Evolutionary conservation across 1,284 basidiomycete genomes (phyloP).

Genomic region (Apiotrichum veenhuisii): DNA sequence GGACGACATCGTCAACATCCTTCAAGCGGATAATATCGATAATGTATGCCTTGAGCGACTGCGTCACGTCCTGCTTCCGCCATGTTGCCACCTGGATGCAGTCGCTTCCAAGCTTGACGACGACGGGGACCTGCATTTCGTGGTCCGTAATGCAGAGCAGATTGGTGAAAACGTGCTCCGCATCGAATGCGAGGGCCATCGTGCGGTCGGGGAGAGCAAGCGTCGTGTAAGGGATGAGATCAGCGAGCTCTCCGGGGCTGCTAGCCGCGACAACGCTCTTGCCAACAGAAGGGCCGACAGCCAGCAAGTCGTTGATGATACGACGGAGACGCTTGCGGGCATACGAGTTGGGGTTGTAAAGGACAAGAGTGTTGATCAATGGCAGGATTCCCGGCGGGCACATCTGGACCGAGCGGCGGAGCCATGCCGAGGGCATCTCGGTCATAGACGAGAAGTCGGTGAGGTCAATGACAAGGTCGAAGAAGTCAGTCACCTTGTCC

Average conservation of each 20-base stretch:
- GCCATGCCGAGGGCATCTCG: slow-evolving; percentile 75
- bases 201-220: slow-evolving; percentile 41
- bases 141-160: slow-evolving; percentile 39
- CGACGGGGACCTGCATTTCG: slow-evolving; percentile 44
- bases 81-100: slow-evolving; percentile 45
- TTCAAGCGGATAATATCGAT: slow-evolving; percentile 42
- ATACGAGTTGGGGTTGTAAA: slow-evolving; percentile 74
- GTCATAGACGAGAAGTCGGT: slow-evolving; percentile 72
- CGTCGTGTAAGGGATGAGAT: slow-evolving; percentile 64
- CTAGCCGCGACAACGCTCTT: slow-evolving; percentile 56
- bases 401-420: slow-evolving; percentile 73
- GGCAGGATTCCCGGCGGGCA: slow-evolving; percentile 55
- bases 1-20: slow-evolving; percentile 80
- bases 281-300: slow-evolving; percentile 61
- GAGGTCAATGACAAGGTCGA: slow-evolving; percentile 76
- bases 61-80: slow-evolving; percentile 39
- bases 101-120: slow-evolving; percentile 42
- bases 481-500: slow-evolving; percentile 49
- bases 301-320: slow-evolving; percentile 58
- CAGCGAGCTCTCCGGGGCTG: slow-evolving; percentile 59
- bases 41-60: slow-evolving; percentile 39
- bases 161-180: slow-evolving; percentile 45
- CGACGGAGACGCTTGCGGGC: slow-evolving; percentile 68
- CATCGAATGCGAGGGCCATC: slow-evolving; percentile 39
- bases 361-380: slow-evolving; percentile 55